Conservation (phyloP, 2,329 filamentous ascomycete species). For the Fusarium subtropicale region DNA sequence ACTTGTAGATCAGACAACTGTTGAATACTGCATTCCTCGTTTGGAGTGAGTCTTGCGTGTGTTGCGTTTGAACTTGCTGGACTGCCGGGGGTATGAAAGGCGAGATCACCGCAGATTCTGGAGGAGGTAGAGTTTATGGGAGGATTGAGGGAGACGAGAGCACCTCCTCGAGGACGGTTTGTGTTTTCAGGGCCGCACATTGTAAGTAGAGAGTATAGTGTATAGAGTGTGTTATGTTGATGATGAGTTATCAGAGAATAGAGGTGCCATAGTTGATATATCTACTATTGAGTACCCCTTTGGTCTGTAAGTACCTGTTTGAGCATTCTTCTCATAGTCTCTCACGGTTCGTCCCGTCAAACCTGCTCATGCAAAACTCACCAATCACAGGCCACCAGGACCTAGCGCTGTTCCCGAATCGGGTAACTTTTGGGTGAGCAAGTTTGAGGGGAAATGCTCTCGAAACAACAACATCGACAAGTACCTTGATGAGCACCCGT, state of each 20-base stretch:
- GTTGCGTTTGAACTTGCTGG: conserved; percentile 55
- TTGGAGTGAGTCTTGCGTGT: conserved; percentile 56
- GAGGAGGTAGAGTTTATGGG: conserved; percentile 31
- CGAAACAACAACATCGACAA: conserved; percentile 19
- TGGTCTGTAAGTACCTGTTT: background rate
- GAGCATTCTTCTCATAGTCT: conserved; percentile 36
- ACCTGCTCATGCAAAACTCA: conserved; percentile 35
- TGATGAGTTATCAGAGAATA: background rate
- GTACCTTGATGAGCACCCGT: conserved; percentile 40
- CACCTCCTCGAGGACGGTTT: conserved; percentile 58
- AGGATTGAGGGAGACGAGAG: conserved; percentile 58
- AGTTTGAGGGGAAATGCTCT: conserved; percentile 44
- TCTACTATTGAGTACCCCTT: background rate
- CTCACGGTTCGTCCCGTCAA: conserved; percentile 23
- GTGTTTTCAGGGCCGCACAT: conserved; percentile 61
- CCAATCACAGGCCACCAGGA: conserved; percentile 49
- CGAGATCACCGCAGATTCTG: conserved; percentile 53
- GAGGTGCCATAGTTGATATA: background rate
- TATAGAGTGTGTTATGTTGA: background rate
- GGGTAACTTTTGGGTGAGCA: conserved; percentile 47
- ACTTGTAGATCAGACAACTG: conserved; percentile 50
- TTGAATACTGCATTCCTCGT: conserved; percentile 31
- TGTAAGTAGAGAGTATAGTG: conserved; percentile 34
- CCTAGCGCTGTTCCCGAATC: conserved; percentile 41
- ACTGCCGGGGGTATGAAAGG: conserved; percentile 58